Evolutionary conservation across 2,329 filamentous ascomycete genomes (phyloP), one percentile per base, ranked within the genome.

Genomic region (Botrytis deweyae): DNA sequence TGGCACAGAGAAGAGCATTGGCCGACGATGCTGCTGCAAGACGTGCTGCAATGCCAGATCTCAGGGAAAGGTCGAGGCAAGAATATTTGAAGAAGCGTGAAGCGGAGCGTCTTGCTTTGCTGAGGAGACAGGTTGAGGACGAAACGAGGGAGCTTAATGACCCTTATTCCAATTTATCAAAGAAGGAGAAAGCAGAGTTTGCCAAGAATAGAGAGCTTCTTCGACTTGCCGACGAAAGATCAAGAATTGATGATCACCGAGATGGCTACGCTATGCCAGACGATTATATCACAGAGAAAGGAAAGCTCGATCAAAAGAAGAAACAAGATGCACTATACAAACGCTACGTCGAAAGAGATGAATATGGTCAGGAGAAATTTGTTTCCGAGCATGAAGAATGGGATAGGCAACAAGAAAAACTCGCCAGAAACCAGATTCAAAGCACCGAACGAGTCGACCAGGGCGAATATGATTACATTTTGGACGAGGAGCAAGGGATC

Each of bases 381-480:
- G 89, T 97, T 74, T 97, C 94, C 8, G 96, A 99, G 81, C 93
- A 97, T 76, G 95, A 99, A 76, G 93, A 97, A 80, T 99, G 95
- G 95, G 96, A 99, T 81, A 86, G 90, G 74, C 95, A 98, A 81
- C 95, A 98, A 83, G 88, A 92, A 0, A 88, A 91, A 73, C 97
- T 97, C 82, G 95, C 94, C 9, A 96, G 95, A 81, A 91, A 93
- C 1, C 94, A 97, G 81, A 94, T 97, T 74, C 87, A 89, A 77
- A 89, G 90, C 71, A 85, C 90, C 0, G 93, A 97, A 80, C 88
- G 91, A 52, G 90, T 92, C 22, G 91, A 95, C 70, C 91, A 94
- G 77, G 91, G 91, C 20, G 91, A 97, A 74, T 99, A 98, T 81
- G 93, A 96, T 78, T 97, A 95, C 80, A 93, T 99, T 22, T 91